Evolutionary conservation across 2,329 filamentous ascomycete species (phyloP).

Genomic region (Rachicladosporium sp.): DNA sequence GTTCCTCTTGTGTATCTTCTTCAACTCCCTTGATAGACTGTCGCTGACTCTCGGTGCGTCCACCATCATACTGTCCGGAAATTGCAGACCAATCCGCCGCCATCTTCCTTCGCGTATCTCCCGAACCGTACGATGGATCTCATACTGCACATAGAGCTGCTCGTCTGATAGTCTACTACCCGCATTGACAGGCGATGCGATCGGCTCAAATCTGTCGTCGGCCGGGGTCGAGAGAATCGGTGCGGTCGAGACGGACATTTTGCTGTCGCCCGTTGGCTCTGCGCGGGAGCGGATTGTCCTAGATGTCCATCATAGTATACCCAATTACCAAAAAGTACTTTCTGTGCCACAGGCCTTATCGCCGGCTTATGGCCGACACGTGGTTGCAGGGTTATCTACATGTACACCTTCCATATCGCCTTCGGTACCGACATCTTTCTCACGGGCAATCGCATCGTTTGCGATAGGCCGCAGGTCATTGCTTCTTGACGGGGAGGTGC

Average conservation of each 20-base stretch:
- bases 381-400: too few relatives aligned
- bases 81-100: slow-evolving; percentile 77
- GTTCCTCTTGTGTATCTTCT: slow-evolving; percentile 1
- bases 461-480: too few relatives aligned
- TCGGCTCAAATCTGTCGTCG: slow-evolving; percentile 46
- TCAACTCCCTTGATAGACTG: slow-evolving; percentile 32
- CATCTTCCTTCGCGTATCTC: slow-evolving; percentile 65
- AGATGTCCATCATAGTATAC: too few relatives aligned
- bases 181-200: slow-evolving; percentile 29
- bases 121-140: slow-evolving; percentile 64
- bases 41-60: slow-evolving; percentile 74
- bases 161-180: slow-evolving; percentile 42
- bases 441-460: too few relatives aligned
- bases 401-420: too few relatives aligned
- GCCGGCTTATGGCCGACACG: too few relatives aligned
- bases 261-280: not conserved
- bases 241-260: slow-evolving; percentile 20
- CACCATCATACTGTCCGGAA: slow-evolving; percentile 81
- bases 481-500: too few relatives aligned
- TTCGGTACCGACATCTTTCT: too few relatives aligned
- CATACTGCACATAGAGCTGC: slow-evolving; percentile 66
- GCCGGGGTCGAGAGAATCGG: slow-evolving; percentile 53
- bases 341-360: too few relatives aligned
- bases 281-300: too few relatives aligned
- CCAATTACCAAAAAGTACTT: too few relatives aligned